Conservation (phyloP, 2,329 filamentous ascomycete species). For the Ascochyta fabae region DNA sequence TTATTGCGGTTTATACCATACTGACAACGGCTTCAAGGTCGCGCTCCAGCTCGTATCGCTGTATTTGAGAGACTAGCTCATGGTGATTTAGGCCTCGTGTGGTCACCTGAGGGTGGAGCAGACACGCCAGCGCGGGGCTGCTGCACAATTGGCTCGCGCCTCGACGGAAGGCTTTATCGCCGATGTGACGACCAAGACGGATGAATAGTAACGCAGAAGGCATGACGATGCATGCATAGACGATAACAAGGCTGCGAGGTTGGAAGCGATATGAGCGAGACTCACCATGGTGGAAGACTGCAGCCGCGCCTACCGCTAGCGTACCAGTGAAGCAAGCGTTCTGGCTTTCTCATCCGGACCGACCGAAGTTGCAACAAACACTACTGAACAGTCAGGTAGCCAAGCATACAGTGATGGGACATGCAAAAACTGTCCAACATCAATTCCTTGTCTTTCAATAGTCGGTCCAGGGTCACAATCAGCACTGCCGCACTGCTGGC, state of each 20-base stretch:
- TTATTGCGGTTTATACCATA: not conserved
- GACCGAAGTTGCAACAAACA: not conserved
- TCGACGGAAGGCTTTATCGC: conserved; percentile 5
- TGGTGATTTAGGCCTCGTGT: conserved; percentile 2
- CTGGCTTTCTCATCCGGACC: conserved; percentile 1
- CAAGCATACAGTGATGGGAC: not conserved
- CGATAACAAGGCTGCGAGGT: conserved; percentile 2
- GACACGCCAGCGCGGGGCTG: conserved; percentile 10
- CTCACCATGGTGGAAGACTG: conserved; percentile 1
- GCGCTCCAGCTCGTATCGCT: conserved; percentile 9
- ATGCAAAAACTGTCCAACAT: conserved; percentile 7
- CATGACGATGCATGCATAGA: not conserved
- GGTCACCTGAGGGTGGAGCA: conserved; percentile 16
- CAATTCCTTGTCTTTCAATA: conserved; percentile 2
- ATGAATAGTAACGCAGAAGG: not conserved
- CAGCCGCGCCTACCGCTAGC: conserved; percentile 18
- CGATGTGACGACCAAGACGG: not conserved
- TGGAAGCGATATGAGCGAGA: not conserved
- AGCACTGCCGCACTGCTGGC: conserved; percentile 13
- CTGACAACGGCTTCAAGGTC: conserved; percentile 1
- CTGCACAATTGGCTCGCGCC: conserved; percentile 5
- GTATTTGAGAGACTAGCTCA: not conserved
- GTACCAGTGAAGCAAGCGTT: conserved; percentile 6
- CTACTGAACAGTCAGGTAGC: not conserved
- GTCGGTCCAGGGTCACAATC: not conserved